Evolutionary conservation across 108 stramenopile species (phyloP).

Genomic region (Nitzschia sp.): DNA sequence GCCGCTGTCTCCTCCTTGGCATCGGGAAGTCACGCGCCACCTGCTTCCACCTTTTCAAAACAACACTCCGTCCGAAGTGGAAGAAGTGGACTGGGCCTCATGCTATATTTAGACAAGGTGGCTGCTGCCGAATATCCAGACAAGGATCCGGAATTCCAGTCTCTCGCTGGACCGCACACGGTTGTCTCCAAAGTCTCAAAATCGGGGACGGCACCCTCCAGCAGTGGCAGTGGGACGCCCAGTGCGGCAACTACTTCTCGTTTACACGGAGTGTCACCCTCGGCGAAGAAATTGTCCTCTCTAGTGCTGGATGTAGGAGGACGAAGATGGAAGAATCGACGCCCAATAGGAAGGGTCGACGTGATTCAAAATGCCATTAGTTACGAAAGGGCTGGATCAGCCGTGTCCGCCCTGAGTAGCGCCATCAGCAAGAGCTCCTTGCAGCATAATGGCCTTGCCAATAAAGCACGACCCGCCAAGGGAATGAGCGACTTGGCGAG

Average conservation of each 20-base stretch:
- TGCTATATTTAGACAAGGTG: neutral
- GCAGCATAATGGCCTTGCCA: neutral
- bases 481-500: constrained; percentile 49
- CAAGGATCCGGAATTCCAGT: constrained; percentile 40
- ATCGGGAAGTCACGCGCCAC: neutral
- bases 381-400: constrained; percentile 11
- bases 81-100: neutral
- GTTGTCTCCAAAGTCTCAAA: constrained; percentile 11
- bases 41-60: constrained; percentile 1
- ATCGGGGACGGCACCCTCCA: constrained; percentile 6
- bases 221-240: constrained; percentile 7
- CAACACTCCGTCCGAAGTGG: constrained; percentile 1
- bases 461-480: constrained; percentile 8
- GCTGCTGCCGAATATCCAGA: constrained; percentile 38
- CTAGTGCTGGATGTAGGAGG: constrained; percentile 43
- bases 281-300: constrained; percentile 20
- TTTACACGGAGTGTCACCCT: constrained; percentile 2
- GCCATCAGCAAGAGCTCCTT: neutral
- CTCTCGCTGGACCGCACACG: constrained; percentile 2
- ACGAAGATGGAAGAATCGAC: constrained; percentile 37
- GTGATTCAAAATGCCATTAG: constrained; percentile 31
- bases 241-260: constrained; percentile 45
- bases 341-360: constrained; percentile 42
- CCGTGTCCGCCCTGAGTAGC: neutral
- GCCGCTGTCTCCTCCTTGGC: constrained; percentile 12